phyloP scores from a whole-genome alignment of 2,329 filamentous ascomycete genomes.

The Alternaria arborescens region DNA sequence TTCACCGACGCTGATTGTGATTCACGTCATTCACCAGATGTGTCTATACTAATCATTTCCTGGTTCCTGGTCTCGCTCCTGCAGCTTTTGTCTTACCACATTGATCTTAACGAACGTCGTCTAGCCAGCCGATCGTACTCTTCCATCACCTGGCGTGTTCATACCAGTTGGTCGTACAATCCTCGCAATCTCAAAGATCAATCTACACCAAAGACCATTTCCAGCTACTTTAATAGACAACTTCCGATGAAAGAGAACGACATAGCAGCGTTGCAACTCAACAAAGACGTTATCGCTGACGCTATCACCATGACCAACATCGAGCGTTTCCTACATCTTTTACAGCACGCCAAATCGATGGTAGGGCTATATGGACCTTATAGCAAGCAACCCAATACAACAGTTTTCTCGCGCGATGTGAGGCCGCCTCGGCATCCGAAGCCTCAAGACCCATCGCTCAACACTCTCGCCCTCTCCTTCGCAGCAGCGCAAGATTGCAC shows the following conservation, averaged over 20 bases:
- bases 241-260: background rate
- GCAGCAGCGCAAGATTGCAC: conserved; percentile 31
- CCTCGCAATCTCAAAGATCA: rapidly evolving
- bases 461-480: conserved; percentile 22
- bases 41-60: background rate
- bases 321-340: conserved; percentile 20
- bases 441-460: background rate
- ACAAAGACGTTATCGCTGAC: background rate
- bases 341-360: conserved; percentile 16
- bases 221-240: background rate
- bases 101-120: too few species aligned
- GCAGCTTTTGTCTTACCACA: background rate
- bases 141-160: rapidly evolving
- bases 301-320: conserved; percentile 2
- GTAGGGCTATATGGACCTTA: conserved; percentile 20
- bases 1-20: background rate
- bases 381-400: conserved; percentile 15
- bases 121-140: background rate
- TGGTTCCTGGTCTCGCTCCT: background rate
- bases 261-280: background rate
- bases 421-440: background rate
- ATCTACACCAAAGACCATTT: background rate
- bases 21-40: background rate
- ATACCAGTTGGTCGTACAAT: background rate
- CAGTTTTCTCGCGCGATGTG: conserved; percentile 13